Conservation (phyloP, 495 filamentous ascomycete genomes). For the Thermothielavioides terrestris region DNA sequence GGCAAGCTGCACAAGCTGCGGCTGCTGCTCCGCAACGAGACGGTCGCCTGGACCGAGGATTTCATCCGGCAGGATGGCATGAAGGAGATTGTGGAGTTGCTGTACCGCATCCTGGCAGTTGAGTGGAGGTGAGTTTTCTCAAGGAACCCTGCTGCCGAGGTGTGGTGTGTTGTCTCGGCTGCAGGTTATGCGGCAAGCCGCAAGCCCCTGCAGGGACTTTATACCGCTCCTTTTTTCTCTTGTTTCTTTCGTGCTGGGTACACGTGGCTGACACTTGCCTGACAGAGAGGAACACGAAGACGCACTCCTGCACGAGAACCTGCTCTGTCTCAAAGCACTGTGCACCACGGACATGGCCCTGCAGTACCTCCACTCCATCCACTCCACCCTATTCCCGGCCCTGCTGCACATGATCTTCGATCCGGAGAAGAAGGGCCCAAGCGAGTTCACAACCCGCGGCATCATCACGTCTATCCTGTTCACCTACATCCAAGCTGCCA, state of each 20-base stretch:
- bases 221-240: background rate
- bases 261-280: slow-evolving; percentile 13
- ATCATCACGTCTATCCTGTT: slow-evolving; percentile 82
- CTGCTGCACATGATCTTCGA: slow-evolving; percentile 87
- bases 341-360: slow-evolving; percentile 84
- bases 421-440: slow-evolving; percentile 92
- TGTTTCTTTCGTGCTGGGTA: background rate
- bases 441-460: slow-evolving; percentile 84
- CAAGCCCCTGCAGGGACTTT: too few relatives aligned
- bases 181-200: too few relatives aligned
- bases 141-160: too few relatives aligned
- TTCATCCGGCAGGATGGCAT: slow-evolving; percentile 88
- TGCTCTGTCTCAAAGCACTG: slow-evolving; percentile 89
- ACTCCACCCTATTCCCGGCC: slow-evolving; percentile 73
- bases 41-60: slow-evolving; percentile 84
- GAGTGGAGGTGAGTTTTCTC: slow-evolving; percentile 84
- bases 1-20: slow-evolving; percentile 89
- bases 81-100: slow-evolving; percentile 76
- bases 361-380: slow-evolving; percentile 69
- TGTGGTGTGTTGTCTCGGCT: too few relatives aligned
- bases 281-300: slow-evolving; percentile 93
- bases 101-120: slow-evolving; percentile 85
- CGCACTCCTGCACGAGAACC: slow-evolving; percentile 77
- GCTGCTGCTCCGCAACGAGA: slow-evolving; percentile 85
- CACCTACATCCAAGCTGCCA: slow-evolving; percentile 62